Evolutionary conservation across 2,329 filamentous ascomycete genomes (phyloP), one percentile per base, ranked within the genome.

Genomic region (Sordariomycetes sp.): DNA sequence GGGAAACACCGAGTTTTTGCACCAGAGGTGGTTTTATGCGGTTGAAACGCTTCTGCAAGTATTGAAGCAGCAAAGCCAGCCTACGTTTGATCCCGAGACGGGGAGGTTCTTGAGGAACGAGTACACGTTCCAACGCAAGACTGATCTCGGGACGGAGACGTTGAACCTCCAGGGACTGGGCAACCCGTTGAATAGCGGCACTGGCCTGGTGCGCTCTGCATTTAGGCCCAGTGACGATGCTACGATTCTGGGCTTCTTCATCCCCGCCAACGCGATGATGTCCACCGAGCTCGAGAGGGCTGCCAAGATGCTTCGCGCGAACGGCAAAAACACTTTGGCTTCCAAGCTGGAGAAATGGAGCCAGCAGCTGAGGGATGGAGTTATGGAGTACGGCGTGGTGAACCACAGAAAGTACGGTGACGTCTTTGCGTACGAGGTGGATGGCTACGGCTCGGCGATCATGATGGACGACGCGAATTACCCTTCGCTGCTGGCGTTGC

Each of bases 191-290:
- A 88, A 86, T 46, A 71, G 67, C 44, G 85, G 79, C 14, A 95
- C 92, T 0, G 87, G 86, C 0, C 72, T 98, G 2, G 72, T 96
- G 31, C 78, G 92, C 38, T 94, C 86, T 26, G 90, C 92, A 1
- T 98, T 98, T 62, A 75, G 92, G 2, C 92, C 92, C 5, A 94
- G 86, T 42, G 92, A 98, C 48, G 92, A 98, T 55, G 86, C 92
- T 3, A 93, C 87, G 0, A 95, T 92, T 24, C 68, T 98, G 4
- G 88, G 88, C 29, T 98, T 86, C 65, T 86, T 94, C 54, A 94
- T 98, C 45, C 92, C 92, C 0, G 81, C 86, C 24, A 98, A 98
- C 52, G 92, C 92, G 17, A 90, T 94, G 80, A 94, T 98, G 71
- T 80, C 86, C 3, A 84, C 90, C 1, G 87, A 98, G 57, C 67